Evolutionary conservation across 176 grass and related monocot species (phyloP).

Genomic region (Oryza longistaminata): DNA sequence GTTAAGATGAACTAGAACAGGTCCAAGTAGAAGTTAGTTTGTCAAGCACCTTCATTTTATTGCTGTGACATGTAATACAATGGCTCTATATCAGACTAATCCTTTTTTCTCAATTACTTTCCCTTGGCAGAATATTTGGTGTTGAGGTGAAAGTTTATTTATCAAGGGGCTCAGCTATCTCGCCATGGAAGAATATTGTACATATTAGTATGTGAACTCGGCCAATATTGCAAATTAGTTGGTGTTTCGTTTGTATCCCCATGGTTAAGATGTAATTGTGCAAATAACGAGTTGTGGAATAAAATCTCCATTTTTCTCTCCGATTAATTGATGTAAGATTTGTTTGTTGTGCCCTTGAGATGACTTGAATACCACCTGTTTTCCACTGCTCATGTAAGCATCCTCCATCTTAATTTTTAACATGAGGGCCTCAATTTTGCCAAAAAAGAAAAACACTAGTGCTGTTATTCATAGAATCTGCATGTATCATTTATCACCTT

Average conservation of each 20-base stretch:
- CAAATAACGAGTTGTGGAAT: constrained; percentile 60
- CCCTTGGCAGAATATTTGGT: constrained; percentile 28
- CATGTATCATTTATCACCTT: not conserved
- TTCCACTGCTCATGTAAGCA: constrained; percentile 24
- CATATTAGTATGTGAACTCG: constrained; percentile 52
- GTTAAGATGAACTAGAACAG: not conserved
- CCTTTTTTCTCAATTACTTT: not conserved
- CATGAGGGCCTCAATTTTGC: not conserved
- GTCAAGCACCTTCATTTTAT: not conserved
- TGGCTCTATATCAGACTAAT: not conserved
- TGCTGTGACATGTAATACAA: not conserved
- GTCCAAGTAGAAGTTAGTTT: not conserved
- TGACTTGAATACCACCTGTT: not conserved
- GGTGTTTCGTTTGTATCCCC: constrained; percentile 33
- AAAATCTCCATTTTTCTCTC: constrained; percentile 46
- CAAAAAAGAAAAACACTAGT: not conserved
- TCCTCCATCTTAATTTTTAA: not conserved
- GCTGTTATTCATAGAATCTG: not conserved
- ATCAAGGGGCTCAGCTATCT: constrained; percentile 11
- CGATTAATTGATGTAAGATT: constrained; percentile 15
- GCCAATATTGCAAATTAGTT: constrained; percentile 34
- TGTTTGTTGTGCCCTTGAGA: constrained; percentile 10
- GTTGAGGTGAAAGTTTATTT: constrained; percentile 15
- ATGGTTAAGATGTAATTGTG: constrained; percentile 53
- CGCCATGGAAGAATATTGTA: constrained; percentile 39